A percentile compares a stretch with the other conserved stretches of the same genome.
These are phyloP conservation scores for Micromonas pusilla DNA, from an alignment of 139 green algal genomes.

Conservation along the genomic window DNA sequence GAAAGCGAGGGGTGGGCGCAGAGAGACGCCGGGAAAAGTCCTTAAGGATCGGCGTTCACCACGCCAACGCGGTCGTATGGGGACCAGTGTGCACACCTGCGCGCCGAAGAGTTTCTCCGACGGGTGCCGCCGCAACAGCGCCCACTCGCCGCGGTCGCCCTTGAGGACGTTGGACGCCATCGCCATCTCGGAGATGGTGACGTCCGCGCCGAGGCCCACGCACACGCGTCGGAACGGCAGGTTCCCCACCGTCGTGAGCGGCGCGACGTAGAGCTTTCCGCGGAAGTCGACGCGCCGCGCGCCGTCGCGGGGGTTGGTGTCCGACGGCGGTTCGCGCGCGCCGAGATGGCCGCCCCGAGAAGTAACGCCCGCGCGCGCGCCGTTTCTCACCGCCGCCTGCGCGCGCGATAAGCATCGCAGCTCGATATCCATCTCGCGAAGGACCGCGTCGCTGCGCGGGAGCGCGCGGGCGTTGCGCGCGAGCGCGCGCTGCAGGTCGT, in stretches of 20 bases:
- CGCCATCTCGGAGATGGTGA: slow-evolving; percentile 92
- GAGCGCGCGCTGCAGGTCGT: neutral
- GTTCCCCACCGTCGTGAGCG: slow-evolving; percentile 80
- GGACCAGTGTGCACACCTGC: slow-evolving; percentile 65
- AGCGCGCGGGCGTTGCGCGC: slow-evolving; percentile 13
- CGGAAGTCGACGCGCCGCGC: slow-evolving; percentile 61
- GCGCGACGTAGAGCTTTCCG: slow-evolving; percentile 85
- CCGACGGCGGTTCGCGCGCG: neutral
- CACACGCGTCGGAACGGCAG: slow-evolving; percentile 57
- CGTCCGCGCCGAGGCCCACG: slow-evolving; percentile 77
- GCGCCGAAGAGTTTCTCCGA: slow-evolving; percentile 91
- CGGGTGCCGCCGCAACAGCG: slow-evolving; percentile 85
- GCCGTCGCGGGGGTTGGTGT: slow-evolving; percentile 27
- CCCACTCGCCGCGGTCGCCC: slow-evolving; percentile 86
- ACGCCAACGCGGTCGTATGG: too few species aligned
- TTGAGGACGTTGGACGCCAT: slow-evolving; percentile 86
- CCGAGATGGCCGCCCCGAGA: neutral
- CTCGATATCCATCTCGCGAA: slow-evolving; percentile 36
- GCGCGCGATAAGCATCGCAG: slow-evolving; percentile 26
- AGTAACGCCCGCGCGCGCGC: neutral
- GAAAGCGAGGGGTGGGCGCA: too few species aligned
- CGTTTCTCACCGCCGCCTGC: neutral
- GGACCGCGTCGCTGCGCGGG: slow-evolving; percentile 14
- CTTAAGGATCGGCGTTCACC: too few species aligned
- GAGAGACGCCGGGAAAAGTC: too few species aligned